phyloP scores from a whole-genome alignment of 768 basidiomycete genomes.

The Tricholoma flavovirens region DNA sequence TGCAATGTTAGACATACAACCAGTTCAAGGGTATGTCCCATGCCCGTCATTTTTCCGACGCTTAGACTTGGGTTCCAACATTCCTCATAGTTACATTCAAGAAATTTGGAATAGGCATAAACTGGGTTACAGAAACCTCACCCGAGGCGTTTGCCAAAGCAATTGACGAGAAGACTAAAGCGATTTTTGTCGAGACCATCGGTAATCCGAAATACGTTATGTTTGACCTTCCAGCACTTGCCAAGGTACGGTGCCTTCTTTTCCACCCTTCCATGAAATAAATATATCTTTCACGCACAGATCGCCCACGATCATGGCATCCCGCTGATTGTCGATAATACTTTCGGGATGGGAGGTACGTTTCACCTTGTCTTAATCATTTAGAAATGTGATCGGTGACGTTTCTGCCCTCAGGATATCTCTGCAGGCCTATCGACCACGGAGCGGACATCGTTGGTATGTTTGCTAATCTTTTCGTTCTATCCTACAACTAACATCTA shows the following conservation, averaged over 20 bases:
- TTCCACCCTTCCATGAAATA: neutral
- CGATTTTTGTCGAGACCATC: conserved; percentile 69
- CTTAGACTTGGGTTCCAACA: neutral
- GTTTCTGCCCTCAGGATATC: conserved; percentile 36
- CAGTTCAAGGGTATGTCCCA: conserved; percentile 52
- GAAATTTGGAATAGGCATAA: conserved; percentile 58
- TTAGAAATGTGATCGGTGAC: conserved; percentile 11
- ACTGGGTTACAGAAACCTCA: conserved; percentile 53
- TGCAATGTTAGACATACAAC: conserved; percentile 51
- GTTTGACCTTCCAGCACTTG: conserved; percentile 59
- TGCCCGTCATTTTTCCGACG: conserved; percentile 7
- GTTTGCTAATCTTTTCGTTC: conserved; percentile 9
- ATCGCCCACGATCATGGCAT: conserved; percentile 68
- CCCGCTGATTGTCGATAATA: conserved; percentile 79
- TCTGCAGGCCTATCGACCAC: conserved; percentile 61
- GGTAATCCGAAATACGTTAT: conserved; percentile 76
- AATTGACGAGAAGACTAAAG: conserved; percentile 76
- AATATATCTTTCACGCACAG: conserved; percentile 23
- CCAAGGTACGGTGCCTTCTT: conserved; percentile 41
- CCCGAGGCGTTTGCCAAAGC: conserved; percentile 57
- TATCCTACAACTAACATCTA: neutral
- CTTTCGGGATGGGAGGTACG: conserved; percentile 67
- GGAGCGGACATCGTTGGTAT: conserved; percentile 75
- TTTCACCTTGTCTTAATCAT: neutral
- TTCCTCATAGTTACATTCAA: conserved; percentile 50